Base-by-base conservation (phyloP, 2,329 filamentous ascomycete genomes). In the Nothomitra cinnamomea region DNA sequence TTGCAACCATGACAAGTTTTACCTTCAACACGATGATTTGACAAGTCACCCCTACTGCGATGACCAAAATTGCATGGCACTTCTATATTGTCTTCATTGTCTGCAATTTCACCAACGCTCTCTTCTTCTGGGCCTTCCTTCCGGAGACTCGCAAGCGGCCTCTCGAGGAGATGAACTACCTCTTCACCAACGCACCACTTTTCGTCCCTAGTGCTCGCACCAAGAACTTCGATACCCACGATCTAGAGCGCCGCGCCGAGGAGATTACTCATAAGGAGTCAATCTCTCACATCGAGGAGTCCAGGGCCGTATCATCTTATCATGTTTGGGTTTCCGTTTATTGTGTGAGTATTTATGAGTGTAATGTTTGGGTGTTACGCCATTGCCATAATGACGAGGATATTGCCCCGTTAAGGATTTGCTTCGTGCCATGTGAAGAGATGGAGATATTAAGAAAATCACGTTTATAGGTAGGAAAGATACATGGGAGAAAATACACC, bases 21-120 rank as follows among this genome's bases (percentile, higher is more conserved):
- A 83, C 83, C 1, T 87, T 85, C 70, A 86, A 85, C 67, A 85
- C 82, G 28, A 78, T 86, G 76, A 85, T 86, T 54, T 81, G 80
- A 1, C 79, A 83, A 63, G 74, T 81, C 8, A 85, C 81, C 0
- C 76, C 76, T 2, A 77, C 79, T 2, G 72, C 72, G 2, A 68
- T 74, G 42, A 64, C 66, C 6, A 63, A 67, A 25, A 67, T 73
- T 48, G 69, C 69, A 52, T 76, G 70, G 67, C 62, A 63, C 47
- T 76, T 65, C 63, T 76, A 75, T 69, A 73, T 55, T 53, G 61
- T 84, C 13, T 85, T 83, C 62, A 70, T 77, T 53, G 67, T 84
- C 32, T 83, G 81, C 64, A 85, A 85, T 63, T 77, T 83, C 60
- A 81, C 78, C 24, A 82, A 82, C 58, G 78, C 78, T 0, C 25